Base-by-base conservation (phyloP, 2,329 filamentous ascomycete genomes). In the Neophaeococcomyces mojaviensis region DNA sequence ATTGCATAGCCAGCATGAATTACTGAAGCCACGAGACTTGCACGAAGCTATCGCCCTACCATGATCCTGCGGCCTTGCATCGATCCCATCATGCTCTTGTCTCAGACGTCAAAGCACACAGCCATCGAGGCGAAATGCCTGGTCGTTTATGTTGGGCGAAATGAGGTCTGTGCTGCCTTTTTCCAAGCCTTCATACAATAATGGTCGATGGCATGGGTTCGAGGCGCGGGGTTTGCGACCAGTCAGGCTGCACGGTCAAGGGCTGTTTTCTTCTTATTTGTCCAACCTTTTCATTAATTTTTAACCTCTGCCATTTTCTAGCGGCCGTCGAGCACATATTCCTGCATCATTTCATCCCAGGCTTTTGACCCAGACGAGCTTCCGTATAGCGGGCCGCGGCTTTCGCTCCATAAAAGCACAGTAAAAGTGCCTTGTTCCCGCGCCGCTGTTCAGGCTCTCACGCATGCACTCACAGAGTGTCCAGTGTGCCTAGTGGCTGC, bases 271-370 rank as follows among this genome's bases (percentile, higher is more conserved):
- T 16, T 24, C 30, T 33, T 28, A 33, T 41, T 41, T 26, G 39
- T 32, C 22, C 6, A 31, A 19, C 19, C 37, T 24, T 35, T 35
- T 16, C 26, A n/a, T 5, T n/a, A n/a, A n/a, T 15, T 30, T 39
- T 15, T 26, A 26, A 24, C 35, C 35, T 16, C 20, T 37, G 35
- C 26, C 37, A 22, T 37, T 44, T 37, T 36, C 32, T 37, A 37
- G 32, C 32, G 32, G 7, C 28, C 7, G 16, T 5, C 19, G 15
- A 44, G 30, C 9, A n/a, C 30, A 9, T 32, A 43, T 15, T 15
- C 13, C 10, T 22, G 40, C 40, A 40, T 40, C 18, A 43, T 43
- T n/a, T n/a, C n/a, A n/a, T n/a, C n/a, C n/a, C n/a, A n/a, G n/a
- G n/a, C n/a, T 19, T 37, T 20, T 19, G 15, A 37, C 16, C 33